These are phyloP conservation scores for Russula dissimulans DNA, from an alignment of 768 basidiomycete genomes.

Conservation along the genomic window DNA sequence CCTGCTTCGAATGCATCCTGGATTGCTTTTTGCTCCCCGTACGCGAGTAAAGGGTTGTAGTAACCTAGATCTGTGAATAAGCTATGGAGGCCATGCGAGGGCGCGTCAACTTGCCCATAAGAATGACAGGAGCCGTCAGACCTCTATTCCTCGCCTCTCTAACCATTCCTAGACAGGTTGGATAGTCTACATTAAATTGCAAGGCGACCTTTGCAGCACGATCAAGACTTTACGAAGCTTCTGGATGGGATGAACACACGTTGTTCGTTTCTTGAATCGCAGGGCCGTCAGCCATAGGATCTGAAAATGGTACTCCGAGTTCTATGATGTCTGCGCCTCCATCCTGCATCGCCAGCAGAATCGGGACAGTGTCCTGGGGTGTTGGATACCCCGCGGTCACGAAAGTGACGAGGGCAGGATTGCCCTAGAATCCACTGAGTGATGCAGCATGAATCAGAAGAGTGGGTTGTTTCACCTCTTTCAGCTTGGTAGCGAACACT, in stretches of 20 bases:
- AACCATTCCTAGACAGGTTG: constrained; percentile 62
- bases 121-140: constrained; percentile 74
- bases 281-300: constrained; percentile 93
- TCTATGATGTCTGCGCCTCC: constrained; percentile 95
- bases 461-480: constrained; percentile 32
- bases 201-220: constrained; percentile 59
- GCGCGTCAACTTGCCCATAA: constrained; percentile 63
- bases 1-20: constrained; percentile 83
- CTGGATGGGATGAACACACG: constrained; percentile 37
- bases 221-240: background rate
- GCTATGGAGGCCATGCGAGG: background rate
- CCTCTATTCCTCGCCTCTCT: constrained; percentile 75
- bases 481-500: constrained; percentile 58
- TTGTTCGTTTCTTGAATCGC: constrained; percentile 90
- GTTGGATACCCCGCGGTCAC: constrained; percentile 91
- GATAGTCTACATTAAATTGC: constrained; percentile 69
- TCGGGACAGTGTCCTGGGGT: constrained; percentile 68
- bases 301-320: constrained; percentile 91
- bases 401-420: constrained; percentile 72
- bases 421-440: constrained; percentile 31
- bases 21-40: constrained; percentile 92
- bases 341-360: constrained; percentile 85
- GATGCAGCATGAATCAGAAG: background rate
- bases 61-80: constrained; percentile 54
- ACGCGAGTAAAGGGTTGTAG: constrained; percentile 92